Conservation (phyloP, 2,329 filamentous ascomycete genomes). For the Epichloe uncinata region DNA sequence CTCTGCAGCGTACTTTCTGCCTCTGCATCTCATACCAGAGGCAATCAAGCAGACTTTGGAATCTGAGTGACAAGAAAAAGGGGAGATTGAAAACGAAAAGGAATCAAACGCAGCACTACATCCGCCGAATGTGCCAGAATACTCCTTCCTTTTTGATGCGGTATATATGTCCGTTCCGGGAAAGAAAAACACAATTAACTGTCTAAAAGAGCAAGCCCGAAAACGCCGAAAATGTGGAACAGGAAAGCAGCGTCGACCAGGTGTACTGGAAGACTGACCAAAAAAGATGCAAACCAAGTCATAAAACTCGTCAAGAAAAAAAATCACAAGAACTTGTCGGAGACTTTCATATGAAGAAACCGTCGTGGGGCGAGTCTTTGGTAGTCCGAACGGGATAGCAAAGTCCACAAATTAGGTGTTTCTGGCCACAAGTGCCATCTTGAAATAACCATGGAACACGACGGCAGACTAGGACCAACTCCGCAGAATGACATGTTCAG, state of each 20-base stretch:
- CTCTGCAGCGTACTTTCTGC: not conserved
- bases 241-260: not conserved
- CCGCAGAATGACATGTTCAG: not conserved
- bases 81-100: not conserved
- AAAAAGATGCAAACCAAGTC: constrained; percentile 6
- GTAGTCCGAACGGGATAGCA: not conserved
- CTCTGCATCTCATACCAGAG: not conserved
- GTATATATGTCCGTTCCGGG: not conserved
- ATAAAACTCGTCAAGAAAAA: constrained; percentile 7
- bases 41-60: not conserved
- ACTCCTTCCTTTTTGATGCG: constrained; percentile 2
- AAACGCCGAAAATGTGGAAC: constrained; percentile 11
- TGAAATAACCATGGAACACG: not conserved
- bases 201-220: constrained; percentile 7
- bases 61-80: not conserved
- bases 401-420: not conserved
- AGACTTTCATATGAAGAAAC: not conserved
- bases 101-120: constrained; percentile 1
- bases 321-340: not conserved
- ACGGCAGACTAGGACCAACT: not conserved
- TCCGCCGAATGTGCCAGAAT: constrained; percentile 5
- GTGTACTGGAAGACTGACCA: constrained; percentile 1
- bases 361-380: not conserved
- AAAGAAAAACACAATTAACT: constrained; percentile 1
- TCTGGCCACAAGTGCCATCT: not conserved